These are phyloP conservation scores for Gymnopilus junonius DNA, from an alignment of 768 basidiomycete genomes.

Conservation along the genomic window DNA sequence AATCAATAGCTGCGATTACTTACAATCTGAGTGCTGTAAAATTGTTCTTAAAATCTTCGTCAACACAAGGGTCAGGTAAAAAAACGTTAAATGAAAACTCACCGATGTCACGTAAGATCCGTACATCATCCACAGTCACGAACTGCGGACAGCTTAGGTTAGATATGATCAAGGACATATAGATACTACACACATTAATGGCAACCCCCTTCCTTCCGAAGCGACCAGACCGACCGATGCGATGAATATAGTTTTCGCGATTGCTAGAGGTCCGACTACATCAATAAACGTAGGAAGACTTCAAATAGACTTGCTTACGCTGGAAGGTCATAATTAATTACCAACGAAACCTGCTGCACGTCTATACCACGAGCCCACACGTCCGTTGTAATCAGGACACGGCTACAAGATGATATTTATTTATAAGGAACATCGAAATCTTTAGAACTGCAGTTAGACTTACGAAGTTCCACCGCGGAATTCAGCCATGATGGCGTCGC, in stretches of 20 bases:
- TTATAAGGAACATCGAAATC: slow-evolving; percentile 6
- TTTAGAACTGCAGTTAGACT: slow-evolving; percentile 32
- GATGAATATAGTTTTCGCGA: slow-evolving; percentile 99
- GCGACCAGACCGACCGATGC: slow-evolving; percentile 98
- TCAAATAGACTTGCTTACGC: slow-evolving; percentile 55
- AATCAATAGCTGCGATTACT: slow-evolving; percentile 29
- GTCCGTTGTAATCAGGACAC: slow-evolving; percentile 94
- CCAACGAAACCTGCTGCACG: slow-evolving; percentile 96
- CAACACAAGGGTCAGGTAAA: slow-evolving; percentile 8
- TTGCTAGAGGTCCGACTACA: slow-evolving; percentile 52
- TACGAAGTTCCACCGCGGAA: slow-evolving; percentile 93
- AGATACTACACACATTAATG: slow-evolving; percentile 77
- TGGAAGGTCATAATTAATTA: slow-evolving; percentile 96
- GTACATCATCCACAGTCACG: slow-evolving; percentile 94
- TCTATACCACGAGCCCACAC: slow-evolving; percentile 99
- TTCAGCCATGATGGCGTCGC: slow-evolving; percentile 96
- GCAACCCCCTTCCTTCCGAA: slow-evolving; percentile 99
- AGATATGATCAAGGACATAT: slow-evolving; percentile 11
- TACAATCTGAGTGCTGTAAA: slow-evolving; percentile 95
- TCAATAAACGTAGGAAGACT: slow-evolving; percentile 9
- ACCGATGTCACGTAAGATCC: slow-evolving; percentile 97
- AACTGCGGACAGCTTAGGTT: slow-evolving; percentile 53
- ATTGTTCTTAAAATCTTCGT: slow-evolving; percentile 68
- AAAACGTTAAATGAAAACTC: slow-evolving; percentile 32
- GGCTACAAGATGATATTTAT: slow-evolving; percentile 48